Percentiles rank a stretch among this genome's conserved stretches.
These are phyloP conservation scores for Hypericum androsaemum DNA, from an alignment of 345 rosid species.

Conservation along the genomic window DNA sequence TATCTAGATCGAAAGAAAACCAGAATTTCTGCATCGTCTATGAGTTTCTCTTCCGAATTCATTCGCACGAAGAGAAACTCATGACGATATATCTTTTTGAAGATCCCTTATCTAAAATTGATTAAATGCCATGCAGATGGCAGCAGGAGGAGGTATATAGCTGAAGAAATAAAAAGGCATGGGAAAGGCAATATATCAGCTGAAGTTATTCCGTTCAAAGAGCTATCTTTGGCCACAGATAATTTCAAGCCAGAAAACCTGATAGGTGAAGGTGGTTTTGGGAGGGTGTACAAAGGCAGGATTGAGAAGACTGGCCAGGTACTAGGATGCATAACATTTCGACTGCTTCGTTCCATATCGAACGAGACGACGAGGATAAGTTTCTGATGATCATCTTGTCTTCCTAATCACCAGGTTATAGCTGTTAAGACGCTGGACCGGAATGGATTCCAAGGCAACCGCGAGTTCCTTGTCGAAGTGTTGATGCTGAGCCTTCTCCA, in stretches of 20 bases:
- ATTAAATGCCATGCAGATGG: constrained; percentile 36
- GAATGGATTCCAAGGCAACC: constrained; percentile 53
- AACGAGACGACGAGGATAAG: too few relatives aligned
- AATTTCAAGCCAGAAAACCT: constrained; percentile 36
- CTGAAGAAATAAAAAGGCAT: constrained; percentile 36
- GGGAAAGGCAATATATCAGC: constrained; percentile 31
- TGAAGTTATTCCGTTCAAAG: constrained; percentile 31
- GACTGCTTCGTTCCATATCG: neutral
- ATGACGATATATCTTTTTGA: too few relatives aligned
- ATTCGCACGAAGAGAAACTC: too few relatives aligned
- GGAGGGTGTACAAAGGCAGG: constrained; percentile 49
- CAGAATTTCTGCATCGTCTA: too few relatives aligned
- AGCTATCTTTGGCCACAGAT: constrained; percentile 41
- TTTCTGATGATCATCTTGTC: neutral
- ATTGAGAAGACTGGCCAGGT: constrained; percentile 31
- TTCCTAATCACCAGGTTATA: constrained; percentile 32
- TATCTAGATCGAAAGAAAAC: too few relatives aligned
- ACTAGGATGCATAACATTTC: neutral
- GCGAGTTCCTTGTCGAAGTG: constrained; percentile 61
- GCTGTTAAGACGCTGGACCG: constrained; percentile 58
- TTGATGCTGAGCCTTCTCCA: constrained; percentile 48
- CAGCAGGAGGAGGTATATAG: constrained; percentile 29
- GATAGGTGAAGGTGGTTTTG: constrained; percentile 66
- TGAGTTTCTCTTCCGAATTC: too few relatives aligned
- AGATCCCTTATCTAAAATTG: too few relatives aligned